A percentile compares a stretch with the other conserved stretches of the same genome.
Evolutionary conservation across 139 green algal species (phyloP).

Genomic region (Chlamydomonas applanata): DNA sequence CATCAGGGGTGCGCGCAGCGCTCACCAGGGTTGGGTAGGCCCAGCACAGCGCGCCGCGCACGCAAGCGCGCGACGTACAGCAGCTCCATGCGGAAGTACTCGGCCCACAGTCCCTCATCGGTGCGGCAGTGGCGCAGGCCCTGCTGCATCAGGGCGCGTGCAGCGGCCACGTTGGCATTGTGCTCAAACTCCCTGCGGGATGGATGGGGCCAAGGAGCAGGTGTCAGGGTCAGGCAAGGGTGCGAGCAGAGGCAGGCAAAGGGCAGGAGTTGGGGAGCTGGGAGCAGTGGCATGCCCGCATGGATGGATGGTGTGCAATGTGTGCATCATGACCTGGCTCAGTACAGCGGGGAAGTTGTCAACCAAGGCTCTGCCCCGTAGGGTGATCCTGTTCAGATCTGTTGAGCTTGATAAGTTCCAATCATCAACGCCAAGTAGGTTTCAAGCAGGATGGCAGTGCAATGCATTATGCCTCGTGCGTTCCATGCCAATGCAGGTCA

Average conservation of each 20-base stretch:
- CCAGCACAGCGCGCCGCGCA: constrained; percentile 69
- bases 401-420: constrained; percentile 23
- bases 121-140: constrained; percentile 77
- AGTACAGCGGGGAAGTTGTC: constrained; percentile 21
- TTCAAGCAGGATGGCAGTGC: too few relatives aligned
- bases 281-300: background rate
- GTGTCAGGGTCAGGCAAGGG: too few relatives aligned
- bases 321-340: background rate
- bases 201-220: background rate
- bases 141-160: constrained; percentile 90
- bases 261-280: background rate
- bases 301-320: background rate
- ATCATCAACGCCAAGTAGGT: constrained; percentile 16
- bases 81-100: constrained; percentile 78
- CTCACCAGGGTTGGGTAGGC: constrained; percentile 44
- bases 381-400: constrained; percentile 14
- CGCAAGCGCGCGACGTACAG: constrained; percentile 59
- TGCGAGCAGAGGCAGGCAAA: too few relatives aligned
- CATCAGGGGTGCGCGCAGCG: background rate
- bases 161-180: constrained; percentile 74
- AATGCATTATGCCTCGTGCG: too few relatives aligned
- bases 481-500: too few relatives aligned
- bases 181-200: constrained; percentile 75
- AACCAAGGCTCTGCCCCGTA: background rate
- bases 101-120: constrained; percentile 73